Evolutionary conservation across 164 flowering plant genomes (phyloP), one percentile per base, ranked within the genome.

Genomic region (Vitis riparia): DNA sequence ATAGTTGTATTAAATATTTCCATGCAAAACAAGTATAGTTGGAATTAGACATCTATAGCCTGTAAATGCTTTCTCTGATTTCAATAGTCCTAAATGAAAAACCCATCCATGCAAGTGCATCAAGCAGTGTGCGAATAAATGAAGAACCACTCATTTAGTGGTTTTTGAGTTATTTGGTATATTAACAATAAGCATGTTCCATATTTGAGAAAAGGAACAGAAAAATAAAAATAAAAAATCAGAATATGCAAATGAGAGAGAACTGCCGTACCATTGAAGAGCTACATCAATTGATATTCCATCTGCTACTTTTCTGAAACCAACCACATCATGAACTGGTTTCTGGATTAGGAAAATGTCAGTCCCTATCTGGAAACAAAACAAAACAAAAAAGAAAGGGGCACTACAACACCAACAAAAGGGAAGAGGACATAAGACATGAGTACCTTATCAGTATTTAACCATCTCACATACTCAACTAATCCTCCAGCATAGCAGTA

Each of bases 401-500:
- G 14, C 62, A 10, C 56, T 15, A 47, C 49, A 71, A 61, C 8
- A 44, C 63, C 8, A 59, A 14, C 19, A 19, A 69, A 51, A 13
- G 57, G 19, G 62, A 62, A 16, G 47, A 48, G 14, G 23, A n/a
- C 49, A 65, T 57, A 60, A 62, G 9, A 8, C 2, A 56, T 62
- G 11, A 70, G 51, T 76, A 93, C 98, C 92, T 93, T 93, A 73
- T 93, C 97, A 66, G 76, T 79, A 79, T 96, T 96, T 65, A 93
- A 83, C 99, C 98, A 96, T 59, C 65, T 87, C 73, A 96, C 99
- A 76, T 96, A 96, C 76, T 93, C 99, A 30, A 82, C 77, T 78
- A 96, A 76, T 30, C 98, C 99, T 65, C 99, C 99, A 67, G 97
- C 98, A 82, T 85, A 96, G 76, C 69, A 86, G 75, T 88, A 88